These are phyloP conservation scores for Boletus subcaerulescens DNA, from an alignment of 768 basidiomycete genomes.

Conservation along the genomic window DNA sequence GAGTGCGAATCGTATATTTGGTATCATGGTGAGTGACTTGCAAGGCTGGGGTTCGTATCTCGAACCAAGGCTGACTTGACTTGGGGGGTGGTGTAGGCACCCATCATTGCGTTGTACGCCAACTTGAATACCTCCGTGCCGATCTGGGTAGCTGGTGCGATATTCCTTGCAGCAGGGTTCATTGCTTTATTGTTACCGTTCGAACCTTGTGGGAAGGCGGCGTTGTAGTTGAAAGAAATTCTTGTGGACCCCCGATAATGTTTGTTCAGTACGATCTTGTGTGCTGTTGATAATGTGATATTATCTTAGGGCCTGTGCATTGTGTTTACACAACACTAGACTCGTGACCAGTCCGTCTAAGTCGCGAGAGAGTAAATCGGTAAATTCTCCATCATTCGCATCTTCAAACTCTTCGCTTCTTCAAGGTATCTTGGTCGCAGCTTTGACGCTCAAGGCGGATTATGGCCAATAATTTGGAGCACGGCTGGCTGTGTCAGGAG, in stretches of 20 bases:
- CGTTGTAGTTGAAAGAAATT: conserved; percentile 32
- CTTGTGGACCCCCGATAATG: background rate
- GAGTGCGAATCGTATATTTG: conserved; percentile 53
- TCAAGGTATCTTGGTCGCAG: no score
- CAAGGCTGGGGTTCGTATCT: background rate
- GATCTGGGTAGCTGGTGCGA: conserved; percentile 51
- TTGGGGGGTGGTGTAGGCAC: conserved; percentile 33
- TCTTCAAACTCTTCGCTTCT: no score
- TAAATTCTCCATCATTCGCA: no score
- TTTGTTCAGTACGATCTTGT: no score
- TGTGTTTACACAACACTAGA: no score
- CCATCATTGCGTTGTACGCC: conserved; percentile 49
- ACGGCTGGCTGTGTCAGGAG: no score
- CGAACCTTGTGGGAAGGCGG: conserved; percentile 55
- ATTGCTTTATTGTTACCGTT: conserved; percentile 52
- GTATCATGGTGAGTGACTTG: conserved; percentile 46
- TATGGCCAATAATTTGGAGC: no score
- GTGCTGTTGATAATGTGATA: no score
- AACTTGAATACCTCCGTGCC: conserved; percentile 48
- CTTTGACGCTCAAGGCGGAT: no score
- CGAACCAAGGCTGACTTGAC: background rate
- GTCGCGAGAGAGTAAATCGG: no score
- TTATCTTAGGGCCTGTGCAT: no score
- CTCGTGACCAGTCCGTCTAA: no score
- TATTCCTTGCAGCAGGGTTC: conserved; percentile 50